A percentile compares a stretch with the other conserved stretches of the same genome.
Conservation (phyloP, 2,329 filamentous ascomycete species). For the Claviceps citrina region DNA sequence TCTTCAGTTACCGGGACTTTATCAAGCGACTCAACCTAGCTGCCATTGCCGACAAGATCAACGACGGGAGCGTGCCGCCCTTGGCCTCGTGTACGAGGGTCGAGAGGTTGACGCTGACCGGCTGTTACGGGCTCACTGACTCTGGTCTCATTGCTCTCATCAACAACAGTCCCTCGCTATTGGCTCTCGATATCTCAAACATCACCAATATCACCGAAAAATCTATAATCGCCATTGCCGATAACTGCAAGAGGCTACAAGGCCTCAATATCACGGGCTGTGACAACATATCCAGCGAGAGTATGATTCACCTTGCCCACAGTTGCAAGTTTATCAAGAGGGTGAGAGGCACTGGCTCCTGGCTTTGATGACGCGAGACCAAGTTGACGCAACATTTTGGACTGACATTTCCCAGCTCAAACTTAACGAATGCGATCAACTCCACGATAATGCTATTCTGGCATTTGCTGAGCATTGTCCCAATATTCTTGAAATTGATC, state of each 20-base stretch:
- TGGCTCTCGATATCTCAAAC: slow-evolving; percentile 81
- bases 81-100: slow-evolving; percentile 76
- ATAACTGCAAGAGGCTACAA: slow-evolving; percentile 72
- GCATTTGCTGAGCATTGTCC: slow-evolving; percentile 80
- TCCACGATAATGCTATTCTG: slow-evolving; percentile 67
- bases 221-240: slow-evolving; percentile 62
- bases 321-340: slow-evolving; percentile 78
- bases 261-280: slow-evolving; percentile 88
- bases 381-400: neutral
- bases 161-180: slow-evolving; percentile 60
- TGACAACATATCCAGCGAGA: slow-evolving; percentile 70
- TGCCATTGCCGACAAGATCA: slow-evolving; percentile 56
- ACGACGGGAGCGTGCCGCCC: slow-evolving; percentile 75
- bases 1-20: slow-evolving; percentile 78
- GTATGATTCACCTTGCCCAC: slow-evolving; percentile 63
- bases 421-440: slow-evolving; percentile 77
- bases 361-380: neutral
- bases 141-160: slow-evolving; percentile 67
- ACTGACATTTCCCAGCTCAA: slow-evolving; percentile 47
- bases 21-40: slow-evolving; percentile 88
- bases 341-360: slow-evolving; percentile 31
- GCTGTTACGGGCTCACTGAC: slow-evolving; percentile 75
- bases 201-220: slow-evolving; percentile 71
- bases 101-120: slow-evolving; percentile 83
- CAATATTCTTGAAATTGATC: slow-evolving; percentile 90